Evolutionary conservation across 2,329 filamentous ascomycete genomes (phyloP), one percentile per base, ranked within the genome.

Genomic region (Periglandula ipomoeae): DNA sequence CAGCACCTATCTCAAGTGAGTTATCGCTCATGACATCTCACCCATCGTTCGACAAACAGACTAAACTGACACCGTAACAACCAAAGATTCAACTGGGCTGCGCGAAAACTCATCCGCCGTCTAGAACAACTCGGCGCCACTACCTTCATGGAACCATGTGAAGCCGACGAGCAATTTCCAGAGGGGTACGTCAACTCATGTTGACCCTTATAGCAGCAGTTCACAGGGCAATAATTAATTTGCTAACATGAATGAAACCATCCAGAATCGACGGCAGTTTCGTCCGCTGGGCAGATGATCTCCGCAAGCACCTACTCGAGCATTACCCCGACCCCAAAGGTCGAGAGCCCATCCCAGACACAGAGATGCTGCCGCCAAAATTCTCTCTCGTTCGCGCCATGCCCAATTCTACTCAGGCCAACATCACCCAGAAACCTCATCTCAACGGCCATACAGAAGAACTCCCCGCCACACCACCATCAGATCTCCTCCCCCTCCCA

Each of bases 81-180:
- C 9, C 22, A 40, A 22, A 91, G 86, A 60, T 95, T 89, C 67
- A 98, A 98, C 69, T 95, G 88, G 81, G 89, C 91, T 17, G 86
- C 87, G 41, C 80, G 89, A 44, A 95, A 96, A 67, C 73, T 98
- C 41, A 82, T 89, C 59, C 91, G 89, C 58, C 81, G 93, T 15
- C 72, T 98, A 30, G 65, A 84, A 34, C 89, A 95, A 62, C 78
- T 98, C 1, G 91, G 91, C 1, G 93, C 88, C 3, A 74, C 74
- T 38, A 79, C 88, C 43, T 79, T 93, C 53, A 85, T 86, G 58
- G 80, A 84, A 37, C 74, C 83, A 34, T 93, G 88, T 11, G 93
- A 98, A 66, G 89, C 85, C 20, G 93, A 98, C 61, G 90, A 96
- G 58, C 88, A 94, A 62, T 89, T 96, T 70, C 81, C 88, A 23